These are phyloP conservation scores for Diutina rugosa DNA, from an alignment of 1,139 yeast genomes.

Conservation along the genomic window DNA sequence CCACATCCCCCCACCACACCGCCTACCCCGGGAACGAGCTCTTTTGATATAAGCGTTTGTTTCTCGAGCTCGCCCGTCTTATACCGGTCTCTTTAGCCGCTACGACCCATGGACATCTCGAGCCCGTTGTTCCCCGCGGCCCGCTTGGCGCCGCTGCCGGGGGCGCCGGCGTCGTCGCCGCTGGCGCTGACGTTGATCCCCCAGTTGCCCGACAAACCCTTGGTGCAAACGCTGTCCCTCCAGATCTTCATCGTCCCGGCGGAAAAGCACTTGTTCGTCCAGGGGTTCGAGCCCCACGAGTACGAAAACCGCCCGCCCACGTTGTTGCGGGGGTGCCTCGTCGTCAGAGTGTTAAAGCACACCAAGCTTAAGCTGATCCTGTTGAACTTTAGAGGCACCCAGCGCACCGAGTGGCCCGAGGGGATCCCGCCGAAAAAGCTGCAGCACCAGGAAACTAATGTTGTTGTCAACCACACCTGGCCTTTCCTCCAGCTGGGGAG, in stretches of 20 bases:
- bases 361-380: slow-evolving; percentile 60
- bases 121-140: slow-evolving; percentile 8
- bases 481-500: slow-evolving; percentile 56
- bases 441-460: slow-evolving; percentile 51
- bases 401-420: slow-evolving; percentile 96
- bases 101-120: background rate
- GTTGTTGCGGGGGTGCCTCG: slow-evolving; percentile 69
- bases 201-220: slow-evolving; percentile 36
- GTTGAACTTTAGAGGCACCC: slow-evolving; percentile 55
- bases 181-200: slow-evolving; percentile 12
- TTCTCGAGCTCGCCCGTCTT: too few species aligned
- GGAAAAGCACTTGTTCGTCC: slow-evolving; percentile 67
- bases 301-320: slow-evolving; percentile 66
- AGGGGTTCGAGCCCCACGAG: slow-evolving; percentile 66
- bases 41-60: too few species aligned
- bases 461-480: slow-evolving; percentile 76
- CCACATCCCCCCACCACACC: background rate
- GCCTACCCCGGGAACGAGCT: background rate
- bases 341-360: slow-evolving; percentile 60
- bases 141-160: slow-evolving; percentile 5
- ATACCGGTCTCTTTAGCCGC: too few species aligned
- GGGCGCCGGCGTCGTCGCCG: slow-evolving; percentile 2
- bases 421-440: slow-evolving; percentile 87
- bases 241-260: slow-evolving; percentile 52
- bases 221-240: slow-evolving; percentile 32